phyloP scores from a whole-genome alignment of 805 yeast genomes.

The Komagataella pseudopastoris region DNA sequence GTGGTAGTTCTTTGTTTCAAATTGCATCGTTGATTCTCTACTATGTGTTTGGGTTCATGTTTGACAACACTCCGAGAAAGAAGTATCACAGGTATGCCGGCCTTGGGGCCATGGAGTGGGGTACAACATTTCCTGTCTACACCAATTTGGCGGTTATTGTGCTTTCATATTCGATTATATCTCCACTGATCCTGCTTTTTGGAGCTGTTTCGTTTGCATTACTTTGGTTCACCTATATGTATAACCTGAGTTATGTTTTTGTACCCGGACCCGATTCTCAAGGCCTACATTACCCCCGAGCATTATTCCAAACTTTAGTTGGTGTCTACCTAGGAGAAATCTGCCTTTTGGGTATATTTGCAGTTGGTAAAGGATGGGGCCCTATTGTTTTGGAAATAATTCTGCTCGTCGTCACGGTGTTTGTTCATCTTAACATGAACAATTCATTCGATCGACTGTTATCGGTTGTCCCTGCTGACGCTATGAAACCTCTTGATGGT shows the following conservation, averaged over 20 bases:
- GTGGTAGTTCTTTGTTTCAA: conserved; percentile 57
- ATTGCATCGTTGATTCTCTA: conserved; percentile 42
- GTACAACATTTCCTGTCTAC: conserved; percentile 66
- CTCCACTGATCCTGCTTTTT: conserved; percentile 76
- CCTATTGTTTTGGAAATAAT: conserved; percentile 70
- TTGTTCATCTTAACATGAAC: conserved; percentile 53
- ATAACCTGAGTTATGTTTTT: conserved; percentile 63
- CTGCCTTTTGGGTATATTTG: conserved; percentile 76
- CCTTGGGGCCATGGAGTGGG: conserved; percentile 49
- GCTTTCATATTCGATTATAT: conserved; percentile 54
- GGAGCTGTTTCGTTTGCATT: conserved; percentile 57
- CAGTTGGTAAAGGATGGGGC: conserved; percentile 92
- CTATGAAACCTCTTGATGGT: conserved; percentile 71
- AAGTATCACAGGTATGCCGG: conserved; percentile 46
- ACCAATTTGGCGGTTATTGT: conserved; percentile 58
- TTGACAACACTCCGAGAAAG: conserved; percentile 57
- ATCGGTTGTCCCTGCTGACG: conserved; percentile 48
- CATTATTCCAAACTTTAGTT: conserved; percentile 74
- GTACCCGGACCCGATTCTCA: conserved; percentile 59
- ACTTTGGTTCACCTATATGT: conserved; percentile 63
- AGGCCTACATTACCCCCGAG: conserved; percentile 80
- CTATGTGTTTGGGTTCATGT: conserved; percentile 39
- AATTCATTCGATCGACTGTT: conserved; percentile 54
- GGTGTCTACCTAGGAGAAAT: conserved; percentile 85
- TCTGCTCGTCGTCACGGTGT: conserved; percentile 48